phyloP scores from a whole-genome alignment of 164 flowering plant genomes.

The Saururus chinensis region DNA sequence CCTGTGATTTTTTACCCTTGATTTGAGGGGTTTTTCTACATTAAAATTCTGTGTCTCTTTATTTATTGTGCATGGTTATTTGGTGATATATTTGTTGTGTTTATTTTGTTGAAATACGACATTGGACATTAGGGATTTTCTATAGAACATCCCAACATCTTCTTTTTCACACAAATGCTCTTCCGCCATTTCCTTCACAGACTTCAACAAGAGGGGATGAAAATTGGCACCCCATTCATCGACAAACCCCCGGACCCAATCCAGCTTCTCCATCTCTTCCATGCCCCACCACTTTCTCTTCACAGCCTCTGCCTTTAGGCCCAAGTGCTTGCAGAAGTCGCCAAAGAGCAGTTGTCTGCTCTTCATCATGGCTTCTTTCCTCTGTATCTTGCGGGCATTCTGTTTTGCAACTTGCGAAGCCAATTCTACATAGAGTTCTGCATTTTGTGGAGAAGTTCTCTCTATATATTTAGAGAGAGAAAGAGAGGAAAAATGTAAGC shows the following conservation, averaged over 20 bases:
- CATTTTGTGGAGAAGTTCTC: slow-evolving; percentile 29
- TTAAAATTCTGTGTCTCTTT: no score
- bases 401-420: slow-evolving; percentile 32
- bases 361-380: slow-evolving; percentile 58
- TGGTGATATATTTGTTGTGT: no score
- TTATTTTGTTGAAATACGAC: no score
- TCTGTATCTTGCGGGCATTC: slow-evolving; percentile 23
- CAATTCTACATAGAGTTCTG: slow-evolving; percentile 36
- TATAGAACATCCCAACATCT: no score
- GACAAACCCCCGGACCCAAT: slow-evolving; percentile 47
- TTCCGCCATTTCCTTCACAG: slow-evolving; percentile 65
- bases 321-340: slow-evolving; percentile 38
- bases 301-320: slow-evolving; percentile 31
- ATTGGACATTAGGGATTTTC: no score
- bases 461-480: no score
- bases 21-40: no score
- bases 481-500: no score
- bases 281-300: slow-evolving; percentile 44
- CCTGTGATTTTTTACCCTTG: no score
- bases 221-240: slow-evolving; percentile 55
- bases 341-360: slow-evolving; percentile 49
- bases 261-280: slow-evolving; percentile 49
- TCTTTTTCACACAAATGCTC: slow-evolving; percentile 30
- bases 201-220: slow-evolving; percentile 67
- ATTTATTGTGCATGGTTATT: no score